phyloP scores from a whole-genome alignment of 495 filamentous ascomycete genomes.

The Tuber umbilicatum region DNA sequence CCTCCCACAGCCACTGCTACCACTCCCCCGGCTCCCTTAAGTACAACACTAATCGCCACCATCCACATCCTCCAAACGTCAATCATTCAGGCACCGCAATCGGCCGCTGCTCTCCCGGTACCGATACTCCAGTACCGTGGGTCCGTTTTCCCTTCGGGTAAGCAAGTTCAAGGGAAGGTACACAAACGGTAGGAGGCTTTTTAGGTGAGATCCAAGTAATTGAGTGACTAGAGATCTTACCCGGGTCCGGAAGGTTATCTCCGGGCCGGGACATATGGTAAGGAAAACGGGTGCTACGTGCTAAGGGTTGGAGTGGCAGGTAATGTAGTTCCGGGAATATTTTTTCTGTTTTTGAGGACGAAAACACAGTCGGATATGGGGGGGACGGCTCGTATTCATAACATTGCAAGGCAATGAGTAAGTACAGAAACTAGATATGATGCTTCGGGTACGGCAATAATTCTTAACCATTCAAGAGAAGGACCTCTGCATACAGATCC shows the following conservation, averaged over 20 bases:
- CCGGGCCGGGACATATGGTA: neutral
- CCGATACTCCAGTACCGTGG: neutral
- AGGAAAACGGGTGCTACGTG: neutral
- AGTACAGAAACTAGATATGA: neutral
- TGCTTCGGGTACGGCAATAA: neutral
- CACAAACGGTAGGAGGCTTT: neutral
- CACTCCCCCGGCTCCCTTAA: neutral
- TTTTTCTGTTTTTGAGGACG: neutral
- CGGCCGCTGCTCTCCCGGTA: neutral
- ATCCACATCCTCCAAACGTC: neutral
- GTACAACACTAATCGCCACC: neutral
- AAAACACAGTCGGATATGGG: neutral
- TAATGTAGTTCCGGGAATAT: neutral
- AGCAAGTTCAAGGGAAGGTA: neutral
- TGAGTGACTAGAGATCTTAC: slow-evolving; percentile 2
- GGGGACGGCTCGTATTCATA: neutral
- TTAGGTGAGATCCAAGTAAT: slow-evolving; percentile 4
- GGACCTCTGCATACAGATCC: neutral
- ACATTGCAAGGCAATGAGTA: neutral
- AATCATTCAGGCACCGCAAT: neutral
- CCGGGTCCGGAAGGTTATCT: neutral
- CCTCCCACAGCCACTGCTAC: neutral
- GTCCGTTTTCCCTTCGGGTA: neutral
- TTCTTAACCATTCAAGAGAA: neutral
- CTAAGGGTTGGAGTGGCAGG: neutral